phyloP scores from a whole-genome alignment of 371 early-diverging fungal genomes.

The Phascolomyces articulosus region DNA sequence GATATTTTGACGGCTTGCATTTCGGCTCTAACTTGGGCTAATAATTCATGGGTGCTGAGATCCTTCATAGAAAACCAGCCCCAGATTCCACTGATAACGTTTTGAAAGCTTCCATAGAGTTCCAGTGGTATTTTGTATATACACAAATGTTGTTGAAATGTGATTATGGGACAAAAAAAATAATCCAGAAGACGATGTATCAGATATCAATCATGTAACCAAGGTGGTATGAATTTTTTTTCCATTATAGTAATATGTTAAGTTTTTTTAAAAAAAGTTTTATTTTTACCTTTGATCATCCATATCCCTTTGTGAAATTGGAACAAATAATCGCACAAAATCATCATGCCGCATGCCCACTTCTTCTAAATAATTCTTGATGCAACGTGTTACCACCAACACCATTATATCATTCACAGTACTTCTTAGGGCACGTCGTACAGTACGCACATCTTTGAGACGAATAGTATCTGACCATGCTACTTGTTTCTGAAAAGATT shows the following conservation, averaged over 20 bases:
- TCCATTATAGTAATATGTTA: too few species aligned
- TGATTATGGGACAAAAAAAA: too few species aligned
- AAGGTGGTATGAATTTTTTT: neutral
- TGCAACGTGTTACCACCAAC: conserved; percentile 27
- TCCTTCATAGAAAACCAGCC: conserved; percentile 44
- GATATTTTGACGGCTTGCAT: conserved; percentile 38
- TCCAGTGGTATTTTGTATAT: too few species aligned
- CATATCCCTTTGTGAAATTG: conserved; percentile 22
- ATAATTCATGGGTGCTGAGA: conserved; percentile 19
- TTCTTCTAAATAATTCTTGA: conserved; percentile 32
- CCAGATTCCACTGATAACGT: conserved; percentile 35
- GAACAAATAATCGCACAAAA: conserved; percentile 32
- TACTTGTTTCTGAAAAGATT: conserved; percentile 31
- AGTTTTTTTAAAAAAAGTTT: too few species aligned
- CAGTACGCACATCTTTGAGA: conserved; percentile 27
- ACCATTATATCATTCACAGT: conserved; percentile 44
- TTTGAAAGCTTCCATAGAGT: conserved; percentile 18
- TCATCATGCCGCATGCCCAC: conserved; percentile 21
- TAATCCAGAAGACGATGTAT: too few species aligned
- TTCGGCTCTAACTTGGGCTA: conserved; percentile 26
- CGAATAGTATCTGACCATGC: conserved; percentile 38
- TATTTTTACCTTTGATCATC: neutral
- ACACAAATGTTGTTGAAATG: too few species aligned
- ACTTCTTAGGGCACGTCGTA: conserved; percentile 32
- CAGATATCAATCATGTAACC: too few species aligned